Conservation (phyloP, 1,284 basidiomycete genomes). For the Polyporus tsugae region DNA sequence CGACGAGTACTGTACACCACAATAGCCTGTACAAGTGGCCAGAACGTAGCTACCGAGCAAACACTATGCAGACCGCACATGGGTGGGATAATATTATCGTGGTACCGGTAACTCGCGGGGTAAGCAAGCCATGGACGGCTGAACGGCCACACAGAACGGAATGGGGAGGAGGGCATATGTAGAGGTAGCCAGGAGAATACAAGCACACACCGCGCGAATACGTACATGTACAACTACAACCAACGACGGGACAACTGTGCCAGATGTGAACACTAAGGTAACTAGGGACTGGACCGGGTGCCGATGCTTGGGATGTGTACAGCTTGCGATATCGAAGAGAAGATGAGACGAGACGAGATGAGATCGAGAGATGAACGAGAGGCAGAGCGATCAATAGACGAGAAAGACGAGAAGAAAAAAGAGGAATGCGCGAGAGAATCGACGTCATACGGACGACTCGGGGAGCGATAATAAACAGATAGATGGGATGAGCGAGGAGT, state of each 20-base stretch:
- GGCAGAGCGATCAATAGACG: not conserved
- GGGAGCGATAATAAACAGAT: not conserved
- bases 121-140: too few relatives aligned
- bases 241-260: not conserved
- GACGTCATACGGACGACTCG: not conserved
- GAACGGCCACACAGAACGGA: not conserved
- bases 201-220: conserved; percentile 8
- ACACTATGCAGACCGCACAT: too few relatives aligned
- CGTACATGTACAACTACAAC: conserved; percentile 11
- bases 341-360: not conserved
- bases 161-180: not conserved
- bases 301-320: conserved; percentile 2
- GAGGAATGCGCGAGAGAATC: not conserved
- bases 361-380: not conserved
- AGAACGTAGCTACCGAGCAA: not conserved
- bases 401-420: not conserved
- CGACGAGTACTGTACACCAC: conserved; percentile 9
- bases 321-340: not conserved
- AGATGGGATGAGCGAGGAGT: not conserved
- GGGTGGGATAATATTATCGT: too few relatives aligned
- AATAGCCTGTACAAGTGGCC: not conserved
- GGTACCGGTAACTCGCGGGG: too few relatives aligned
- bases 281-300: not conserved
- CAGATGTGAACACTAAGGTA: conserved; percentile 1
- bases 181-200: not conserved